A percentile compares a stretch with the other conserved stretches of the same genome.
These are phyloP conservation scores for Herpotrichia juniperi DNA, from an alignment of 2,329 filamentous ascomycete species.

Conservation along the genomic window DNA sequence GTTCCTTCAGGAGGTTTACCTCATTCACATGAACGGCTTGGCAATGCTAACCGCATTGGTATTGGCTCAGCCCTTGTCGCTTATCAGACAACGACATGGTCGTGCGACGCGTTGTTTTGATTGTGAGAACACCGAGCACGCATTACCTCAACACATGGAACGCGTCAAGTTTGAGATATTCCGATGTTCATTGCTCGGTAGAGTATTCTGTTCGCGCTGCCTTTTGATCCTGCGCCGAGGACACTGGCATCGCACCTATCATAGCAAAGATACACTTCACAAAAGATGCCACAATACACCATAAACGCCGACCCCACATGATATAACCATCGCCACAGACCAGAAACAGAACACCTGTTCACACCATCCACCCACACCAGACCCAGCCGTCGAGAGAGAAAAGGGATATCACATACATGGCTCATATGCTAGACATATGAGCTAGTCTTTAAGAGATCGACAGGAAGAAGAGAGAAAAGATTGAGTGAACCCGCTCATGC, in stretches of 20 bases:
- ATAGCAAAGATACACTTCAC: conserved; percentile 1
- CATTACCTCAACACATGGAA: conserved; percentile 1
- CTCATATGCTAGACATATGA: conserved; percentile 14
- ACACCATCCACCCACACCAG: conserved; percentile 15
- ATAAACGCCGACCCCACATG: conserved; percentile 36
- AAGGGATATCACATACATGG: conserved; percentile 41
- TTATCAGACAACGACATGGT: not conserved
- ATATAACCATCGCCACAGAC: conserved; percentile 21
- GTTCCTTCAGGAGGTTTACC: not conserved
- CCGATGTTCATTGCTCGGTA: conserved; percentile 24
- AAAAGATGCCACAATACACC: conserved; percentile 7
- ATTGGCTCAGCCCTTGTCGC: not conserved
- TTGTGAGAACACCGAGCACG: not conserved
- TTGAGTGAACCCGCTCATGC: conserved; percentile 29
- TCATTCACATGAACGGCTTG: not conserved
- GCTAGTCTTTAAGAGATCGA: conserved; percentile 30
- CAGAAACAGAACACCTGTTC: conserved; percentile 8
- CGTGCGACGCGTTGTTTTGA: conserved; percentile 6
- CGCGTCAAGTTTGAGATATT: conserved; percentile 21
- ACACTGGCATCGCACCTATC: conserved; percentile 1
- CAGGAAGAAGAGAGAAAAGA: conserved; percentile 25
- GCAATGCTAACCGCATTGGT: not conserved
- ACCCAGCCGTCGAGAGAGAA: conserved; percentile 25
- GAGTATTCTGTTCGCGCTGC: conserved; percentile 26
- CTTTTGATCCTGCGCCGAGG: conserved; percentile 13